phyloP scores from a whole-genome alignment of 139 green algal genomes.

The Coccomyxa sp. region DNA sequence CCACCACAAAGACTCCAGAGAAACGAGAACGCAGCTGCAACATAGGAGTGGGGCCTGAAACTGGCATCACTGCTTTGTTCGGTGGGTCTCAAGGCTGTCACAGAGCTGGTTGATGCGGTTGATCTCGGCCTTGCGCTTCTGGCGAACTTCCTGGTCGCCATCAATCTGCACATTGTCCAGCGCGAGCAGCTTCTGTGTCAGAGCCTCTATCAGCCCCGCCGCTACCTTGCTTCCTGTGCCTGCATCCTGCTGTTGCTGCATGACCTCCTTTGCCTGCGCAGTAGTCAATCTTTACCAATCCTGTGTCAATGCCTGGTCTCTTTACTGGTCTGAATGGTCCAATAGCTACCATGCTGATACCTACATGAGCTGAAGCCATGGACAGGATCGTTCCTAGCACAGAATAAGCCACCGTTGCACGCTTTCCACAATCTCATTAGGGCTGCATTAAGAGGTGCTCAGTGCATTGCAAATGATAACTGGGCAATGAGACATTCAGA shows the following conservation, averaged over 20 bases:
- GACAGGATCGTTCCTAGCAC: too few relatives aligned
- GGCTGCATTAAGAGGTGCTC: too few relatives aligned
- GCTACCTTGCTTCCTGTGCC: not conserved
- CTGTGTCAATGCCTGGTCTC: not conserved
- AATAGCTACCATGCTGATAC: not conserved
- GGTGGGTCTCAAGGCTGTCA: constrained; percentile 8
- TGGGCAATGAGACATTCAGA: too few relatives aligned
- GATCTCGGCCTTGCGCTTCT: constrained; percentile 11
- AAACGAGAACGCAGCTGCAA: too few relatives aligned
- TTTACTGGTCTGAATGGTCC: not conserved
- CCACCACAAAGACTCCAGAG: too few relatives aligned
- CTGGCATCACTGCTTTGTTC: too few relatives aligned
- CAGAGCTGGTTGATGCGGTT: constrained; percentile 17
- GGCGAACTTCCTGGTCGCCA: not conserved
- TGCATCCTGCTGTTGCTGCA: not conserved
- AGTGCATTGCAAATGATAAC: too few relatives aligned
- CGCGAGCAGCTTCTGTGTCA: constrained; percentile 20
- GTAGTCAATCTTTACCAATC: not conserved
- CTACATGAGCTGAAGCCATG: not conserved
- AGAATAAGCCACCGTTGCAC: too few relatives aligned
- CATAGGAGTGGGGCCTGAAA: too few relatives aligned
- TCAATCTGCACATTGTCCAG: constrained; percentile 18
- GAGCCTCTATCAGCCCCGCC: not conserved
- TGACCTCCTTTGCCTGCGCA: constrained; percentile 7
- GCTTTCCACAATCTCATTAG: too few relatives aligned